These are phyloP conservation scores for Botrytis squamosa DNA, from an alignment of 2,329 filamentous ascomycete species.

Conservation along the genomic window DNA sequence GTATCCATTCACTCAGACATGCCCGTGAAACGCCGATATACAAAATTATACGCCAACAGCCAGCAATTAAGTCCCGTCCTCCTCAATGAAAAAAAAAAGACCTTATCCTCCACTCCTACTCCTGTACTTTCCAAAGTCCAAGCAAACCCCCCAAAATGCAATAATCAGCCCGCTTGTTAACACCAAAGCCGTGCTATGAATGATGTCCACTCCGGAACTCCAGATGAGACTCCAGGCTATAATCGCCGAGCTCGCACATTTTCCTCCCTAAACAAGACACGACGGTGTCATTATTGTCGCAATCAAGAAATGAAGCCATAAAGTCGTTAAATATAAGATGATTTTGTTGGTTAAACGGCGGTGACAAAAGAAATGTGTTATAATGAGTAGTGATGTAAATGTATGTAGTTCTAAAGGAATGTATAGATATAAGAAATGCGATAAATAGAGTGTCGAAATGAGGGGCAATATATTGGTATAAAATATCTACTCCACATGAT, in stretches of 20 bases:
- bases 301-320: conserved; percentile 34
- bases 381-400: conserved; percentile 18
- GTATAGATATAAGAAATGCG: conserved; percentile 2
- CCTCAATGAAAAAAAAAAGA: conserved; percentile 17
- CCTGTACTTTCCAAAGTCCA: conserved; percentile 17
- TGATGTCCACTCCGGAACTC: conserved; percentile 17
- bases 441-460: neutral
- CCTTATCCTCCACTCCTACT: conserved; percentile 27
- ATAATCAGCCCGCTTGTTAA: neutral
- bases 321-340: conserved; percentile 32
- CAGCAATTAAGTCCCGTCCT: conserved; percentile 24
- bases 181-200: conserved; percentile 17
- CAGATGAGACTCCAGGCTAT: conserved; percentile 19
- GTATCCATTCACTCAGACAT: conserved; percentile 28
- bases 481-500: conserved; percentile 39
- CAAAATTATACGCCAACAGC: conserved; percentile 34
- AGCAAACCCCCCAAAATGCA: conserved; percentile 14
- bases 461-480: conserved; percentile 11
- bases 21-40: conserved; percentile 31
- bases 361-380: conserved; percentile 15
- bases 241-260: conserved; percentile 15
- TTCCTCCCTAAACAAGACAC: conserved; percentile 22
- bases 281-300: conserved; percentile 28
- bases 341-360: conserved; percentile 1
- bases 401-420: neutral